These are phyloP conservation scores for Chlamydomonas incerta DNA, from an alignment of 139 green algal species.

Conservation along the genomic window DNA sequence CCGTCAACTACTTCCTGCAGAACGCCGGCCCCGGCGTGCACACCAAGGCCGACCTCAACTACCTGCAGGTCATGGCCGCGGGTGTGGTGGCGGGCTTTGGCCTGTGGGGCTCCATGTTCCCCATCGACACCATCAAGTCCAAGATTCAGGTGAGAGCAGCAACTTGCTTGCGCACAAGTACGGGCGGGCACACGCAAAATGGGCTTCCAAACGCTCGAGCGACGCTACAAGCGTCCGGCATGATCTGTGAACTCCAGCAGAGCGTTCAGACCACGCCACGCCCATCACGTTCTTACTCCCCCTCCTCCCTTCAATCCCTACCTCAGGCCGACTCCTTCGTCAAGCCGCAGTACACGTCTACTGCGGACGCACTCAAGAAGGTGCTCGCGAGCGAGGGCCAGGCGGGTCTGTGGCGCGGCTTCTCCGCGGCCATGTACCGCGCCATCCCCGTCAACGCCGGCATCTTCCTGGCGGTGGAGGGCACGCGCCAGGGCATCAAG, in stretches of 20 bases:
- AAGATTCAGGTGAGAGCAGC: constrained; percentile 60
- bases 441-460: constrained; percentile 63
- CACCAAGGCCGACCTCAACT: constrained; percentile 59
- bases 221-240: no score
- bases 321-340: constrained; percentile 44
- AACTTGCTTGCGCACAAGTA: no score
- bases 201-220: no score
- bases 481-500: constrained; percentile 48
- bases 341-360: constrained; percentile 59
- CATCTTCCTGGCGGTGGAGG: constrained; percentile 68
- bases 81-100: constrained; percentile 60
- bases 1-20: constrained; percentile 49
- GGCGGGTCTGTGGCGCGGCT: constrained; percentile 55
- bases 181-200: no score
- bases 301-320: no score
- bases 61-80: constrained; percentile 55
- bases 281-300: no score
- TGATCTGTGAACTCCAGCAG: no score
- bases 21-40: constrained; percentile 55
- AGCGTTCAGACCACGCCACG: no score
- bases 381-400: constrained; percentile 44
- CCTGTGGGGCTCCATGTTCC: constrained; percentile 68
- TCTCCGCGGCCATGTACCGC: constrained; percentile 58
- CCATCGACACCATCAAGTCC: constrained; percentile 69
- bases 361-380: constrained; percentile 52